Percentiles rank a stretch among this genome's conserved stretches.
Conservation (phyloP, 73 alveolate species). For the Diophrys sp. region DNA sequence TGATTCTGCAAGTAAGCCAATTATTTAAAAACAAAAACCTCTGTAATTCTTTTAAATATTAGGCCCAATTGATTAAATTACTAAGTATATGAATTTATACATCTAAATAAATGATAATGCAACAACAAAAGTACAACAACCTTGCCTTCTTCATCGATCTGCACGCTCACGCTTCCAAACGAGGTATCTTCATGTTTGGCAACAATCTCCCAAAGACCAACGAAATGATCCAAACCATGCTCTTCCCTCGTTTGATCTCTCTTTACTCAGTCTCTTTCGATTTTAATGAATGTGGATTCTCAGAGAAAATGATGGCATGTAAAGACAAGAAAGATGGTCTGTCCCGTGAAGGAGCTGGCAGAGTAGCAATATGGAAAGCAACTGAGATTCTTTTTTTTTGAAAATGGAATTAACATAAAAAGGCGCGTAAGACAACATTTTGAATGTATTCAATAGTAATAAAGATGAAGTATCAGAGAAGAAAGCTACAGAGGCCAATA, state of each 20-base stretch:
- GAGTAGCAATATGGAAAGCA: constrained; percentile 93
- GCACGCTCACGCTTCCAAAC: constrained; percentile 69
- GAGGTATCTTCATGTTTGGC: constrained; percentile 71
- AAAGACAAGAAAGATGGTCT: constrained; percentile 87
- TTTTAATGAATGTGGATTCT: constrained; percentile 79
- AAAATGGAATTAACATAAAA: too few relatives aligned
- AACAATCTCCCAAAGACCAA: constrained; percentile 13
- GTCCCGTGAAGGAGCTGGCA: constrained; percentile 96
- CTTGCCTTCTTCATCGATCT: constrained; percentile 55
- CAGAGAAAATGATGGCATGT: constrained; percentile 83
- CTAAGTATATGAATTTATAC: too few relatives aligned
- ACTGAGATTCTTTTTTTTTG: constrained; percentile 76
- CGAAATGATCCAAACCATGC: constrained; percentile 52
- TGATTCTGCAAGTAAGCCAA: too few relatives aligned
- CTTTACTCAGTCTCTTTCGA: constrained; percentile 87
- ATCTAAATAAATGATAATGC: constrained; percentile 55
- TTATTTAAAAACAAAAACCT: too few relatives aligned
- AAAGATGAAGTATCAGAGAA: too few relatives aligned
- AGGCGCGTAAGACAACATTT: too few relatives aligned
- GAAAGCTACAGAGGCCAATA: too few relatives aligned
- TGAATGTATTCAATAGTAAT: too few relatives aligned
- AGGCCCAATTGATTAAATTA: too few relatives aligned
- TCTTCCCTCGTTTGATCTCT: constrained; percentile 77
- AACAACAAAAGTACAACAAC: constrained; percentile 43
- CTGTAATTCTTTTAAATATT: too few relatives aligned